These are phyloP conservation scores for Lanzia echinophila DNA, from an alignment of 2,329 filamentous ascomycete species.

Conservation along the genomic window DNA sequence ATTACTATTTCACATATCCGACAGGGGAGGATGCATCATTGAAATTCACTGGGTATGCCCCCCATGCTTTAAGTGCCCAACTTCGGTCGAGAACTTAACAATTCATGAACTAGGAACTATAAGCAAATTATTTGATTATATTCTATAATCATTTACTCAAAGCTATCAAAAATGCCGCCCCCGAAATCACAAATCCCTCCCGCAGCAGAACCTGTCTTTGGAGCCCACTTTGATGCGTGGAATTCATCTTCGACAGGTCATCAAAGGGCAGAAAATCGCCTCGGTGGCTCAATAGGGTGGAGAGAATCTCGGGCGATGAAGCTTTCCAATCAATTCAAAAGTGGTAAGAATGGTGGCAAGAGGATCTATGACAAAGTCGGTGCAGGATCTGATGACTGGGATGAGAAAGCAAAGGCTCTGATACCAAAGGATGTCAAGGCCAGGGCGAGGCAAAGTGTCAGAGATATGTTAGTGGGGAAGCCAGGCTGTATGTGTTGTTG, in stretches of 20 bases:
- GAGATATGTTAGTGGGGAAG: conserved; percentile 42
- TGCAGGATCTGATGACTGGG: conserved; percentile 52
- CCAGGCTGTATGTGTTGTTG: conserved; percentile 8
- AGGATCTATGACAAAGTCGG: conserved; percentile 60
- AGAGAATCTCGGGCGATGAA: conserved; percentile 63
- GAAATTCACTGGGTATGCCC: too few species aligned
- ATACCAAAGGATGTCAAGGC: conserved; percentile 36
- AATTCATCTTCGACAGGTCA: conserved; percentile 72
- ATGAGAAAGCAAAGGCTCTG: conserved; percentile 38
- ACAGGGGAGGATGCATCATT: too few species aligned
- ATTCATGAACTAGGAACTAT: neutral
- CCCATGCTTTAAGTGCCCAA: neutral
- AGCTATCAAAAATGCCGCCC: conserved; percentile 16
- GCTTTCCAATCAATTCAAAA: conserved; percentile 61
- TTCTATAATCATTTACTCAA: neutral
- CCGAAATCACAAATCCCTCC: conserved; percentile 19
- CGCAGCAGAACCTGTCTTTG: conserved; percentile 33
- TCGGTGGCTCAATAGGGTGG: conserved; percentile 61
- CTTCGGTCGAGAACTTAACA: neutral
- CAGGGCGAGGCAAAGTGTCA: conserved; percentile 36
- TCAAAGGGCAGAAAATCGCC: conserved; percentile 63
- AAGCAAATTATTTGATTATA: neutral
- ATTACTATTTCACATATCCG: too few species aligned
- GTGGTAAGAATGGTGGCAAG: conserved; percentile 49
- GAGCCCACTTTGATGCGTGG: conserved; percentile 56